Percentiles rank a stretch among this genome's conserved stretches.
Evolutionary conservation across 2,329 filamentous ascomycete genomes (phyloP).

Genomic region (Sporothrix brunneoviolacea): DNA sequence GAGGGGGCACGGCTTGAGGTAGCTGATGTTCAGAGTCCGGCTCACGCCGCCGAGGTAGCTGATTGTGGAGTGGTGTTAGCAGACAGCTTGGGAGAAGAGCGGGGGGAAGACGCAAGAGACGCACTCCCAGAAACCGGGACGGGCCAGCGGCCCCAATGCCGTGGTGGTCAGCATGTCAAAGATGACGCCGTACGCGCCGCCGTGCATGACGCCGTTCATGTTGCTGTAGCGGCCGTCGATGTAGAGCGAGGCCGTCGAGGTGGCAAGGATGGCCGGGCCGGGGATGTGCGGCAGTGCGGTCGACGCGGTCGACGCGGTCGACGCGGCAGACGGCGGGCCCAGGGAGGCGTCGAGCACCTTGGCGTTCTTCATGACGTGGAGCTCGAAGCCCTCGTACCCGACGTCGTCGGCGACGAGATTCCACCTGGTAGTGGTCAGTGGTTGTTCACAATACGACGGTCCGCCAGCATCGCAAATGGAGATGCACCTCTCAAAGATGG

Average conservation of each 20-base stretch:
- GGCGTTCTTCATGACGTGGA: conserved; percentile 18
- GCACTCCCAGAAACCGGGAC: conserved; percentile 43
- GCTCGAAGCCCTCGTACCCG: conserved; percentile 19
- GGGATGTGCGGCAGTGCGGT: not conserved
- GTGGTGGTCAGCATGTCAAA: conserved; percentile 49
- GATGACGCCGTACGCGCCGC: conserved; percentile 46
- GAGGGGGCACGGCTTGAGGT: conserved; percentile 39
- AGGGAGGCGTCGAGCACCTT: conserved; percentile 25
- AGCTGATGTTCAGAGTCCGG: conserved; percentile 43
- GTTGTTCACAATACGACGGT: no score
- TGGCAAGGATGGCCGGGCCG: conserved; percentile 21
- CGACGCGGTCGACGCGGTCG: no score
- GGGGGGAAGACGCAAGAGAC: no score
- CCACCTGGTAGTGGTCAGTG: conserved; percentile 14
- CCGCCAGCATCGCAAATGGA: no score
- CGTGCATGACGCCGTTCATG: conserved; percentile 42
- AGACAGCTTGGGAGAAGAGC: no score
- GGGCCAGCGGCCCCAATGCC: conserved; percentile 41
- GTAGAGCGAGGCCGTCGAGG: conserved; percentile 35
- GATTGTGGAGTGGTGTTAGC: no score
- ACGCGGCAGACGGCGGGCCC: conserved; percentile 13
- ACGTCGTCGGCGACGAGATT: conserved; percentile 13
- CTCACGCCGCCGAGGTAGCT: conserved; percentile 40
- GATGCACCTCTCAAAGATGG: conserved; percentile 15
- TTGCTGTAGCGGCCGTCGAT: conserved; percentile 41